Evolutionary conservation across 306 rosid species (phyloP), one percentile per base, ranked within the genome.

Genomic region (Sophora flavescens): DNA sequence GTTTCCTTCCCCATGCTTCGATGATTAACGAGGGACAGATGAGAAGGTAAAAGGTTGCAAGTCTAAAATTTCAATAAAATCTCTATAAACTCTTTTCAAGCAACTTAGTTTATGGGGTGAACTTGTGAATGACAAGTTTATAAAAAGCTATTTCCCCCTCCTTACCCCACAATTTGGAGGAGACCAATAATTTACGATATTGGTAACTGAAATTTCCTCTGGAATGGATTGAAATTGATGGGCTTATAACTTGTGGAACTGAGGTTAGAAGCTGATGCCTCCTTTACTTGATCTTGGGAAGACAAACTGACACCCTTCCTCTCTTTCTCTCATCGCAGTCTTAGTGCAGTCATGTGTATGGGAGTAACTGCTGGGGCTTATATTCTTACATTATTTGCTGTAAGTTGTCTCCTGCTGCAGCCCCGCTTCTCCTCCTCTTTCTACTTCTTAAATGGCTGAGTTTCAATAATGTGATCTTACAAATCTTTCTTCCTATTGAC

Each of bases 351-450:
- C 52, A 91, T 93, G 96, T 93, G 98, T 68, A 85, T 93, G 93
- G 98, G 98, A 36, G 96, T 91, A 58, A 89, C 95, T 14, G 98
- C 98, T 54, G 98, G 98, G 74, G 98, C 98, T 56, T 93, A 89
- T 81, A 81, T 93, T 78, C 91, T 93, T 39, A 85, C 95, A 76
- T 75, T 89, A 69, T 93, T 93, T 82, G 91, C 98, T 56, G 98
- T 93, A 87, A 85, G 96, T 72, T 68, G 41, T 54, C 47, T 33
- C 63, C 30, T 38, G 8, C 4, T 76, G 66, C 78, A 58, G 1
- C 17, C 38, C 39, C 6, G 5, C 33, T 6, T 3, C 32, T 30
- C 4, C 50, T 14, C 26, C 14, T 51, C 48, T 6, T 42, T 12
- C 16, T 2, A 3, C 33, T 38, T 79, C 32, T 74, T 53, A 56